Evolutionary conservation across 1,139 yeast genomes (phyloP), one percentile per base, ranked within the genome.

Genomic region (Suhomyces ambrosiae): DNA sequence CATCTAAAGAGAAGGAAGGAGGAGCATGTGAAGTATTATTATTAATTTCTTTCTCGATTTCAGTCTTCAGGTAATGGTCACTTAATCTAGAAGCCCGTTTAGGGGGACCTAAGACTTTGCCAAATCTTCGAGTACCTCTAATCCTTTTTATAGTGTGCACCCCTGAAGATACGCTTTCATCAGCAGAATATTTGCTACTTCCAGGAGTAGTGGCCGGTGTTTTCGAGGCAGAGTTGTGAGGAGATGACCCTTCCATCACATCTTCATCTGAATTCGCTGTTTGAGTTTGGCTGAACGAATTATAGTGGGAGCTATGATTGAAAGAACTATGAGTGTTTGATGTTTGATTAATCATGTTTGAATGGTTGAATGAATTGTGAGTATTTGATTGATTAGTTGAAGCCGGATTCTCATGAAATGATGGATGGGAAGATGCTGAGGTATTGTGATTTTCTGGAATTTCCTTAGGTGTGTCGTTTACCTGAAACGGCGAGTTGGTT

Each of bases 71-170:
- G 15, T 42, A 34, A 9, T 40, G 40, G 18, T 49, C 57, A 29
- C 52, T 46, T n/a, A 47, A 34, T 30, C 60, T 52, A 7, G 61
- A 50, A 3, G 67, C 68, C 27, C 74, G 50, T 45, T 65, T 60
- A 1, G 74, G 74, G 3, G 71, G 72, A 0, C 76, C 76, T 35
- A 71, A 47, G 7, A 58, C 42, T 42, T 56, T 61, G 5, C 71
- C 69, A 39, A 67, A 64, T 35, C 68, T 46, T 43, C 71, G 50
- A 2, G 63, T 52, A 2, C 71, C 63, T 29, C 64, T 45, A 37
- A 53, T 51, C 35, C 61, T 45, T 45, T 61, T 61, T 11, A 61
- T 41, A 11, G 58, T 45, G 30, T 50, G 55, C n/a, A 46, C 44
- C 19, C 44, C 30, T 7, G 39, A 30, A 3, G 28, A n/a, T n/a